Base-by-base conservation (phyloP, 2,329 filamentous ascomycete genomes). In the Ceratocystis smalleyi region DNA sequence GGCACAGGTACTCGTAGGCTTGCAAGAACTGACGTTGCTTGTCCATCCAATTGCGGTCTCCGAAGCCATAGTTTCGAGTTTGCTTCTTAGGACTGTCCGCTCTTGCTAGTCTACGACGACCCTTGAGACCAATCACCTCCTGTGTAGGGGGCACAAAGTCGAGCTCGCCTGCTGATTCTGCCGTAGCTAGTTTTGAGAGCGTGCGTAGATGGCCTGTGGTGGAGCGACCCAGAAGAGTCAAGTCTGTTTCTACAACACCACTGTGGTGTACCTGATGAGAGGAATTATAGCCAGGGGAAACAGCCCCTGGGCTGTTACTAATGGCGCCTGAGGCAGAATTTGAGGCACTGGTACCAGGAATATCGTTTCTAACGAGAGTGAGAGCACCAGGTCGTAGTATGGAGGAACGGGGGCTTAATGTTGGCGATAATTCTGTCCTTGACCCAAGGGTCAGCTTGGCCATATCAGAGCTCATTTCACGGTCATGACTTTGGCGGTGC, bases 1-100 rank as follows among this genome's bases (percentile, higher is more conserved):
- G 94, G 73, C 94, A 99, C 45, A 99, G 86, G 73, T 99, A 99
- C 74, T 99, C 94, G 72, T 99, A 99, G 5, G 94, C 94, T 74
- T 95, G 89, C 63, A 99, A 77, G 71, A 96, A 97, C 73, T 97
- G 92, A 30, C 94, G 84, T 73, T 99, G 92, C 72, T 95, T 94
- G 74, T 99, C 94, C 92, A 99, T 99, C 94, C 94, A 99, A 72
- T 92, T 95, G 61, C 88, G 83, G 22, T 86, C 85, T 68, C 89
- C 84, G 86, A 91, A 94, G 60, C 84, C 82, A 69, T 86, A 89
- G n/a, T 32, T 65, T 3, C 54, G 54, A 19, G 60, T 27, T 51
- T 62, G 60, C 30, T 75, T 76, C 43, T 76, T 75, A 19, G 76
- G 76, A 69, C 80, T 83, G 67, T 82, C 82, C 30, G 82, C 81